These are phyloP conservation scores for Atkinsonella hypoxylon DNA, from an alignment of 2,329 filamentous ascomycete species.

Conservation along the genomic window DNA sequence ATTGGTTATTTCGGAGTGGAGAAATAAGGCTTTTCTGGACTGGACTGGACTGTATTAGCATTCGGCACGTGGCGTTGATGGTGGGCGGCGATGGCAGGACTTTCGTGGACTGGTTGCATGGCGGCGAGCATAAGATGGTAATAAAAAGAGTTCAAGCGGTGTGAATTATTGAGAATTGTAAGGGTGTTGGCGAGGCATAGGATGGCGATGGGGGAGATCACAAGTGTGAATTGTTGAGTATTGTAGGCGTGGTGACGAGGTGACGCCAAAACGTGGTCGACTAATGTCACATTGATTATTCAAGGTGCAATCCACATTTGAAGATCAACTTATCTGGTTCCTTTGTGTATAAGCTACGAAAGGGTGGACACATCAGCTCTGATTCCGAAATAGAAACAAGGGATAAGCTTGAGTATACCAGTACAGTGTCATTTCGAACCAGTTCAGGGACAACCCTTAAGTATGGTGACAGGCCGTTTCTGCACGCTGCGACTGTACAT, in stretches of 20 bases:
- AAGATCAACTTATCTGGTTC: too few relatives aligned
- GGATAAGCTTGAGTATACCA: too few relatives aligned
- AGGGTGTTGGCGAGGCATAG: neutral
- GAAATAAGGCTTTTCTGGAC: neutral
- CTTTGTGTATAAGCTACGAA: too few relatives aligned
- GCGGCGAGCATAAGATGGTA: neutral
- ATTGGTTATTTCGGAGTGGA: conserved; percentile 11
- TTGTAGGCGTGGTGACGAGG: neutral
- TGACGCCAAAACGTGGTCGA: too few relatives aligned
- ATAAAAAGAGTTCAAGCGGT: neutral
- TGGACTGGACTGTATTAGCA: neutral
- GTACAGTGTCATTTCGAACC: too few relatives aligned
- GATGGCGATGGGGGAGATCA: neutral
- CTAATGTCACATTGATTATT: too few relatives aligned
- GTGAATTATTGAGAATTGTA: neutral
- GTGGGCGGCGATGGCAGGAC: neutral
- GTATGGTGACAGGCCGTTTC: too few relatives aligned
- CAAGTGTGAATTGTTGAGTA: neutral
- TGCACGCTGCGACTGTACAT: too few relatives aligned
- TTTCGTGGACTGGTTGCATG: neutral
- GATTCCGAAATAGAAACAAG: too few relatives aligned
- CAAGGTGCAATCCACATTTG: too few relatives aligned
- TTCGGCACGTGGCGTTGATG: neutral
- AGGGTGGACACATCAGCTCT: too few relatives aligned
- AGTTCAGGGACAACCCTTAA: too few relatives aligned